Percentiles rank a stretch among this genome's conserved stretches.
Conservation (phyloP, 495 filamentous ascomycete genomes). For the Podospora australis region DNA sequence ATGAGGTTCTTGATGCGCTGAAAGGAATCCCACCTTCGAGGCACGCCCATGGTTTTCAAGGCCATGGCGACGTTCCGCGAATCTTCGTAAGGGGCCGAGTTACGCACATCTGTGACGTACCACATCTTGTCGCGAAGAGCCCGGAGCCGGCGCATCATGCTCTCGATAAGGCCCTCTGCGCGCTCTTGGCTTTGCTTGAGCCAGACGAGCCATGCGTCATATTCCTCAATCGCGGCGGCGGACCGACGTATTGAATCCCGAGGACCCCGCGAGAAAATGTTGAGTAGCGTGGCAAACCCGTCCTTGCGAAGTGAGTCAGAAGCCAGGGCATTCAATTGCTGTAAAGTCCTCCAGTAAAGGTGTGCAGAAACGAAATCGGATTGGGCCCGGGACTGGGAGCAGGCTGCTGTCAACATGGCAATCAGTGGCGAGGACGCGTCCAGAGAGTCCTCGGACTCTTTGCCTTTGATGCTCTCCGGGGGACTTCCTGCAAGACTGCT, state of each 20-base stretch:
- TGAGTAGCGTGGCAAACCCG: slow-evolving; percentile 60
- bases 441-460: slow-evolving; percentile 23
- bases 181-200: slow-evolving; percentile 66
- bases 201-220: slow-evolving; percentile 72
- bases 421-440: slow-evolving; percentile 47
- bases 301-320: slow-evolving; percentile 57
- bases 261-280: slow-evolving; percentile 62
- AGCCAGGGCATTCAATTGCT: slow-evolving; percentile 56
- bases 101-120: slow-evolving; percentile 94
- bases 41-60: slow-evolving; percentile 82
- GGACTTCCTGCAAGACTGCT: slow-evolving; percentile 30
- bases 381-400: slow-evolving; percentile 57
- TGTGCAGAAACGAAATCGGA: slow-evolving; percentile 66
- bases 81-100: slow-evolving; percentile 85
- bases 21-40: slow-evolving; percentile 44
- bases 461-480: slow-evolving; percentile 23
- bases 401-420: slow-evolving; percentile 63
- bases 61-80: slow-evolving; percentile 80
- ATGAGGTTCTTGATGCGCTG: slow-evolving; percentile 50
- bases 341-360: slow-evolving; percentile 60
- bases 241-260: slow-evolving; percentile 61
- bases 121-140: slow-evolving; percentile 91
- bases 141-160: slow-evolving; percentile 60
- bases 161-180: slow-evolving; percentile 57
- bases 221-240: slow-evolving; percentile 61